A percentile compares a stretch with the other conserved stretches of the same genome.
These are phyloP conservation scores for Emmonsiellopsis sp. DNA, from an alignment of 2,329 filamentous ascomycete genomes.

Conservation along the genomic window DNA sequence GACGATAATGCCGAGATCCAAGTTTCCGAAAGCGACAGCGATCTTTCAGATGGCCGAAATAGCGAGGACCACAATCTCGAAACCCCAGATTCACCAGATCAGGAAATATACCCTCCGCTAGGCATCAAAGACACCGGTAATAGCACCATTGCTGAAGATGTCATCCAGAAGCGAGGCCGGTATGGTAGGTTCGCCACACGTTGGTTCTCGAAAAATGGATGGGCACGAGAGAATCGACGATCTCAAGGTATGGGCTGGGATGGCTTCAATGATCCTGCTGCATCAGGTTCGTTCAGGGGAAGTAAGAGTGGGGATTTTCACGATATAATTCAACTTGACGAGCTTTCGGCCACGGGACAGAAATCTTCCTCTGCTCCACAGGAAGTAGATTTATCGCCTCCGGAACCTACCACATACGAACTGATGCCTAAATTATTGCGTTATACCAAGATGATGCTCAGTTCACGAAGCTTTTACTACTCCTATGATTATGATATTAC, in stretches of 20 bases:
- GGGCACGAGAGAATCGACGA: slow-evolving; percentile 41
- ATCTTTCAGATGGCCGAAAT: slow-evolving; percentile 5
- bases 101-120: slow-evolving; percentile 17
- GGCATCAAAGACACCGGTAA: slow-evolving; percentile 32
- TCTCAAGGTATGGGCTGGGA: slow-evolving; percentile 1
- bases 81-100: slow-evolving; percentile 19
- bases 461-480: slow-evolving; percentile 83
- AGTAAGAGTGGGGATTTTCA: slow-evolving; percentile 2
- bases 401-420: slow-evolving; percentile 35
- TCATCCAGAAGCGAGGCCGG: slow-evolving; percentile 69
- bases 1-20: slow-evolving; percentile 30
- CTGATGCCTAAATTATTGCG: slow-evolving; percentile 76
- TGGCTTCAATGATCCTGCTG: slow-evolving; percentile 6
- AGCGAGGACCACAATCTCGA: slow-evolving; percentile 12
- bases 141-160: slow-evolving; percentile 70
- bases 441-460: slow-evolving; percentile 76
- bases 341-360: slow-evolving; percentile 7
- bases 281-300: slow-evolving; percentile 1
- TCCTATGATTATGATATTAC: slow-evolving; percentile 93
- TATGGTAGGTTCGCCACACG: slow-evolving; percentile 84
- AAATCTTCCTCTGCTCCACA: slow-evolving; percentile 1
- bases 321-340: slow-evolving; percentile 11
- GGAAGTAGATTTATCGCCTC: not conserved
- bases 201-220: slow-evolving; percentile 83
- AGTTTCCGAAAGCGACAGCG: slow-evolving; percentile 10